These are phyloP conservation scores for Umbilicaria muhlenbergii DNA, from an alignment of 495 filamentous ascomycete genomes.

Conservation along the genomic window DNA sequence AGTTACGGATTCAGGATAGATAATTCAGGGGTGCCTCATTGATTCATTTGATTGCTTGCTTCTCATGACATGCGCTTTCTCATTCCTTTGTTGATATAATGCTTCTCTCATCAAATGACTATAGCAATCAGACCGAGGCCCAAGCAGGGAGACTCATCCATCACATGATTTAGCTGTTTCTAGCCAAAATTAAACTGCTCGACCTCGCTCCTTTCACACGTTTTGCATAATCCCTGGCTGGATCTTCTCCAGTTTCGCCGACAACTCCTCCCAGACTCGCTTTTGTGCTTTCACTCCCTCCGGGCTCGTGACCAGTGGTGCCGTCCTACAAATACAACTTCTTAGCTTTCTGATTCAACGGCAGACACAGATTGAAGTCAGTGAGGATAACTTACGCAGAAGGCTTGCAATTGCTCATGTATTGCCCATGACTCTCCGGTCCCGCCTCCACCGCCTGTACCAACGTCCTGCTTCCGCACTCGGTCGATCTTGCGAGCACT, in stretches of 20 bases:
- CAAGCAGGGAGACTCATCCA: no score
- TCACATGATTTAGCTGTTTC: no score
- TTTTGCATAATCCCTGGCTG: conserved; percentile 24
- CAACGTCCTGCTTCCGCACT: conserved; percentile 21
- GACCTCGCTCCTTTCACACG: conserved; percentile 2
- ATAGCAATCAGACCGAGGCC: no score
- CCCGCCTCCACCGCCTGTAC: conserved; percentile 19
- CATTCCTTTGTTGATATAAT: no score
- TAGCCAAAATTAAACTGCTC: no score
- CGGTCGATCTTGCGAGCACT: conserved; percentile 20
- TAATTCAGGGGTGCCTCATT: no score
- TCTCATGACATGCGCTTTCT: no score
- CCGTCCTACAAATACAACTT: conserved; percentile 6
- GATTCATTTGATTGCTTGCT: no score
- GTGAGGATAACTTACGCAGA: conserved; percentile 6
- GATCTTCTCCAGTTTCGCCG: conserved; percentile 30
- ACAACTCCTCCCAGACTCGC: conserved; percentile 37
- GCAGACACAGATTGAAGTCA: not conserved
- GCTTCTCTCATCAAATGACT: no score
- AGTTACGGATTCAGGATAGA: no score
- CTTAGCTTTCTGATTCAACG: not conserved
- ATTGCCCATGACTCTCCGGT: conserved; percentile 20
- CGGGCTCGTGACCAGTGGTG: conserved; percentile 22
- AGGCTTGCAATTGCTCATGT: conserved; percentile 17
- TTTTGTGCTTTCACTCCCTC: conserved; percentile 27